Conservation (phyloP, 164 flowering plant species). For the Vitis labrusca region DNA sequence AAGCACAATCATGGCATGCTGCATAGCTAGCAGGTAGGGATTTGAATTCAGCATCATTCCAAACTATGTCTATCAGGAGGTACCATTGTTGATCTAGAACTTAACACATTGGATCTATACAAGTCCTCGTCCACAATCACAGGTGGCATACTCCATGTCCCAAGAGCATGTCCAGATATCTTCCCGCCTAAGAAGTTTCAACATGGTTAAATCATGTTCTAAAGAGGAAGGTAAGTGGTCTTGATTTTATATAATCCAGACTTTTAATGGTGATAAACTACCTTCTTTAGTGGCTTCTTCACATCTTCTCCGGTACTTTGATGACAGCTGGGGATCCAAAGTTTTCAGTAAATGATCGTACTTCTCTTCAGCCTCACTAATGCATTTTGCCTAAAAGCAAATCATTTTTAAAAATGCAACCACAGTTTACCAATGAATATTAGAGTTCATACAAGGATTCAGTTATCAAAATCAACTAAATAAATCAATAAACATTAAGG, state of each 20-base stretch:
- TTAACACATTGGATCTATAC: conserved; percentile 43
- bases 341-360: conserved; percentile 46
- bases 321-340: conserved; percentile 65
- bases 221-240: no score
- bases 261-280: conserved; percentile 2
- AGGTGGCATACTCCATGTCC: conserved; percentile 86
- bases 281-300: conserved; percentile 97
- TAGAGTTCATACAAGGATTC: not conserved
- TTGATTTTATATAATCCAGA: no score
- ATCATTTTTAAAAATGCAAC: no score
- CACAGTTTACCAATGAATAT: no score
- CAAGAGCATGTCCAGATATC: conserved; percentile 56
- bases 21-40: no score
- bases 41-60: no score
- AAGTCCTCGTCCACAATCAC: conserved; percentile 68
- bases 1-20: no score
- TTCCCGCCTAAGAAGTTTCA: conserved; percentile 59
- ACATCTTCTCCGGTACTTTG: conserved; percentile 69
- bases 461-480: not conserved
- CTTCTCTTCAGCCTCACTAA: conserved; percentile 80
- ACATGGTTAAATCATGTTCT: no score
- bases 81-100: not conserved
- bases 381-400: conserved; percentile 59
- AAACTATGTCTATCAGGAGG: not conserved
- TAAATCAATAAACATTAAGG: not conserved